These are phyloP conservation scores for Fomitopsis pulvina DNA, from an alignment of 768 basidiomycete species.

Conservation along the genomic window DNA sequence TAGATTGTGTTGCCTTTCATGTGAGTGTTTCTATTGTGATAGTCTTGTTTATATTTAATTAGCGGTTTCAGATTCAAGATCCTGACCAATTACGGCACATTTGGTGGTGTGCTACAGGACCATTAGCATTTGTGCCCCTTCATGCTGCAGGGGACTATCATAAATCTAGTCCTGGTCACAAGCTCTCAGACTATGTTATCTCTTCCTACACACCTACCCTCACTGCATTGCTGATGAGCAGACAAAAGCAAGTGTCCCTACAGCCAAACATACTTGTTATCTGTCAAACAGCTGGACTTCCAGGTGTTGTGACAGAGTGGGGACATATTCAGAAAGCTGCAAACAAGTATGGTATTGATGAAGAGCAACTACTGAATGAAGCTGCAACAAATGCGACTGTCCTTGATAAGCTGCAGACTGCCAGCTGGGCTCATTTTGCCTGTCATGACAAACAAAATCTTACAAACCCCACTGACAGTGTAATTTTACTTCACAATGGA, in stretches of 20 bases:
- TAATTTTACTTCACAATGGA: not conserved
- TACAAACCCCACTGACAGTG: not conserved
- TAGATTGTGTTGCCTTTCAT: not conserved
- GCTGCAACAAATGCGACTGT: not conserved
- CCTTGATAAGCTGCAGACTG: not conserved
- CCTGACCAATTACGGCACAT: constrained; percentile 1
- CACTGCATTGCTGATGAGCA: no score
- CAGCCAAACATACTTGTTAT: no score
- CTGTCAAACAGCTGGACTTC: no score
- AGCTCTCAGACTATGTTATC: constrained; percentile 18
- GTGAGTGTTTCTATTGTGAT: not conserved
- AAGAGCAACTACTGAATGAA: not conserved
- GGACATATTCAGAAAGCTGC: not conserved
- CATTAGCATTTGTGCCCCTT: constrained; percentile 24
- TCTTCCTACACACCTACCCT: constrained; percentile 22
- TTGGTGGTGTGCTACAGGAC: constrained; percentile 26
- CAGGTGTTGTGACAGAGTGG: not conserved
- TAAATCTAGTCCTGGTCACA: not conserved
- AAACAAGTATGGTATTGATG: not conserved
- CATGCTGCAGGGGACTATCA: constrained; percentile 27
- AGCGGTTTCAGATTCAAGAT: not conserved
- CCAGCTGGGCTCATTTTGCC: not conserved
- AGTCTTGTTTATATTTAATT: not conserved
- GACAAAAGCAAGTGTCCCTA: no score
- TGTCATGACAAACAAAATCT: not conserved